Percentiles rank a stretch among this genome's conserved stretches.
These are phyloP conservation scores for Pisolithus thermaeus DNA, from an alignment of 1,284 basidiomycete genomes.

Conservation along the genomic window DNA sequence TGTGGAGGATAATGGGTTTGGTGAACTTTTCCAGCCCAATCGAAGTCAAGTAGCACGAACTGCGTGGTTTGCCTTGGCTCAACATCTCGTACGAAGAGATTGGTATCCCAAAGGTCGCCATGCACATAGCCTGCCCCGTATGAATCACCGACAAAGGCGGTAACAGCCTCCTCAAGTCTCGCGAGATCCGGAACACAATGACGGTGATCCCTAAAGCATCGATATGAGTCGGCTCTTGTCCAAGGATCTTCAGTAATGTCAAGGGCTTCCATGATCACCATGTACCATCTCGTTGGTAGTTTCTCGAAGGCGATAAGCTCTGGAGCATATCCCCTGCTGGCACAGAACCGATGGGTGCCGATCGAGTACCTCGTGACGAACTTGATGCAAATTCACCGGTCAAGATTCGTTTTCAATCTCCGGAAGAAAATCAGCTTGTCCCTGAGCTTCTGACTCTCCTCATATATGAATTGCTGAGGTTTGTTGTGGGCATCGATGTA, in stretches of 20 bases:
- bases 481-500: background rate
- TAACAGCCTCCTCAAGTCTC: background rate
- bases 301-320: background rate
- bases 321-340: slow-evolving; percentile 1
- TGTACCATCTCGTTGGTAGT: background rate
- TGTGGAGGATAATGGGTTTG: slow-evolving; percentile 1
- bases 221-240: background rate
- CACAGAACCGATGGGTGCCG: background rate
- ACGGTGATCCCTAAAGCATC: background rate
- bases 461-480: background rate
- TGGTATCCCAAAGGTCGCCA: slow-evolving; percentile 4
- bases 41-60: slow-evolving; percentile 4
- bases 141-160: background rate
- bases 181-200: background rate
- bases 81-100: background rate
- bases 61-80: background rate
- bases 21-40: slow-evolving; percentile 1
- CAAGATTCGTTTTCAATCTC: background rate
- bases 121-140: slow-evolving; percentile 1
- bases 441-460: slow-evolving; percentile 40
- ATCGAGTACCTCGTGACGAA: background rate
- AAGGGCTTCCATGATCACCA: slow-evolving; percentile 2
- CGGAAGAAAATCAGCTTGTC: slow-evolving; percentile 29
- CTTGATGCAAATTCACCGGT: background rate
- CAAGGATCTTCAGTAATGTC: background rate